Evolutionary conservation across 164 flowering plant genomes (phyloP), one percentile per base, ranked within the genome.

Genomic region (Chimonanthus salicifolius): DNA sequence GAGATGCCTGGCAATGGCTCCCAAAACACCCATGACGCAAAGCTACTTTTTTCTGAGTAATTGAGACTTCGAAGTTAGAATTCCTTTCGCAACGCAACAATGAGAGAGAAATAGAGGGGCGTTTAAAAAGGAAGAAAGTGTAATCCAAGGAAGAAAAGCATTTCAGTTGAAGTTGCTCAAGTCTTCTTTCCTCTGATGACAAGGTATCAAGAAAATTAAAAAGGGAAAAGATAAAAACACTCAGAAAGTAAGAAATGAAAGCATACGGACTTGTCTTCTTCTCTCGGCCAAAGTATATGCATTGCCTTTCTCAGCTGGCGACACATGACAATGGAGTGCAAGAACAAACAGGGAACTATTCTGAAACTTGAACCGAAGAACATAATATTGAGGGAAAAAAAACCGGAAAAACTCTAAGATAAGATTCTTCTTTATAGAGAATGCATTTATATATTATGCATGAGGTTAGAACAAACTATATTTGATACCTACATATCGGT

Each of bases 21-120:
- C 85, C n/a, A 88, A 77, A 70, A 87, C 70, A 71, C 91, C 94
- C 97, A 92, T 92, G 60, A 2, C 48, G 10, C 10, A 43, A 15
- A 47, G 48, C 62, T 16, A 49, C 76, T 45, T 58, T 4, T 18
- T 72, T 64, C 49, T 6, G 7, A 58, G 21, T 58, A 6, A 45
- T 15, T 0, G 7, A 20, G n/a, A 33, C 33, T 51, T 51, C 13
- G 60, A 4, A 20, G n/a, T 21, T 20, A 18, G 64, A 58, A 47
- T 33, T 48, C n/a, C 6, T 54, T 5, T 64, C 45, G n/a, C 8
- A 5, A 64, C n/a, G 60, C 33, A 43, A 16, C 49, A 4, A 63
- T 5, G 16, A 47, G 60, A 33, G 62, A 6, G 71, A 69, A 76
- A 71, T n/a, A 18, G 6, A 43, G 3, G 11, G 18, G 33, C 47